Evolutionary conservation across 163 green algal species (phyloP).

Genomic region (Trebouxiophyceae sp.): DNA sequence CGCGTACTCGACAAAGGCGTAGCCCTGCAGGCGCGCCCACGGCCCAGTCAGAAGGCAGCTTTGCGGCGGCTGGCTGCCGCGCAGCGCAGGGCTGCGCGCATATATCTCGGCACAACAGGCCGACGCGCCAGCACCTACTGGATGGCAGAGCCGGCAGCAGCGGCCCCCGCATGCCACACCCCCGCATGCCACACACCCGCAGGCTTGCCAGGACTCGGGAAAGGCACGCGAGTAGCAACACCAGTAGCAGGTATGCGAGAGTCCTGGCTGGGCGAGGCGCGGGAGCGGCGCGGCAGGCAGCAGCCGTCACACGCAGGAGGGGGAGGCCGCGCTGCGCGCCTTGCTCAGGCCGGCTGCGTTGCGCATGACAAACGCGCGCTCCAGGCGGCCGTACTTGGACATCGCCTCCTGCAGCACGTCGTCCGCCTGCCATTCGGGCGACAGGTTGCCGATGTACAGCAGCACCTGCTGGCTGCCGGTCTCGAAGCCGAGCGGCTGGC

Average conservation of each 20-base stretch:
- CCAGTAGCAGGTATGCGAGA: no score
- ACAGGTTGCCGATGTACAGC: constrained; percentile 54
- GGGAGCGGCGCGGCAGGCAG: no score
- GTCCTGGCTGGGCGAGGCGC: no score
- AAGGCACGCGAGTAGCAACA: no score
- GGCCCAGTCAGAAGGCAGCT: no score
- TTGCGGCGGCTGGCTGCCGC: no score
- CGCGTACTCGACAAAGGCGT: constrained; percentile 54
- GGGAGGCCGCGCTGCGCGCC: constrained; percentile 7
- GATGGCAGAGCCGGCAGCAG: no score
- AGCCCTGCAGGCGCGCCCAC: constrained; percentile 15
- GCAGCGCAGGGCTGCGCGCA: no score
- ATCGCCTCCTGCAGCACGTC: constrained; percentile 23
- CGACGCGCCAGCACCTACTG: no score
- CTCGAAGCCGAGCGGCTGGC: constrained; percentile 32
- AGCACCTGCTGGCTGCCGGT: constrained; percentile 26
- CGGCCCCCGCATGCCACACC: no score
- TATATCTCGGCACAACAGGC: neutral
- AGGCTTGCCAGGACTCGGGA: no score
- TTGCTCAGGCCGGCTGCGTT: constrained; percentile 32
- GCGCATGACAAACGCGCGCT: constrained; percentile 49
- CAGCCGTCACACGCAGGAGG: neutral
- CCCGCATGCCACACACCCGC: no score
- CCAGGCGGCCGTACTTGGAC: constrained; percentile 30
- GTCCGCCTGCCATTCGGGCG: constrained; percentile 23